Evolutionary conservation across 2,329 filamentous ascomycete species (phyloP), one percentile per base, ranked within the genome.

Genomic region (Pestalotiopsis sp.): DNA sequence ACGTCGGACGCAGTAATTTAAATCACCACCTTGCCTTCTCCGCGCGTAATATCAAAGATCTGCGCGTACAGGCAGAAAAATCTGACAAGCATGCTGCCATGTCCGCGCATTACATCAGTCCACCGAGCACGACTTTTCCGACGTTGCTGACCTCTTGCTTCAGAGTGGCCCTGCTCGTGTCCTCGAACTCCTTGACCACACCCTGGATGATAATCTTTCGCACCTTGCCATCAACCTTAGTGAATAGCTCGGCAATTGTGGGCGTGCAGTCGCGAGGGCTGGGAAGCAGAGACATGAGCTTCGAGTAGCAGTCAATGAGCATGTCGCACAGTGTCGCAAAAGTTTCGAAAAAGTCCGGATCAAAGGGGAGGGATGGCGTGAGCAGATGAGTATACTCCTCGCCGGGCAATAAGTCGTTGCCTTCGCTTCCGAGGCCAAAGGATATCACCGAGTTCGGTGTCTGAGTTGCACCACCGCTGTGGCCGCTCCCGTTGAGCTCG

Each of bases 261-360:
- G 89, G 86, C 4, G 86, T 88, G 76, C 93, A 96, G 64, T 92
- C 87, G 31, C 91, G 88, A 1, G 95, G 92, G 2, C 90, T 89
- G n/a, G 90, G 87, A 25, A 98, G 84, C 69, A 99, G 84, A 58
- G 85, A 86, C 75, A 97, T 84, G 36, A 99, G 88, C 67, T 91
- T 89, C 45, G 90, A 90, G 81, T 99, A 99, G 76, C 91, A 93
- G 79, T 98, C 96, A 75, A 98, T 97, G 70, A 99, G 83, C 3
- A 97, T 93, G 77, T 99, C 96, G 82, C 96, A 98, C 6, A 99
- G 86, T 13, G 96, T 98, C 14, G 94, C 92, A 82, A 98, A 98
- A 0, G 95, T 98, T 82, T 97, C 94, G 80, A 95, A 96, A 76
- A 97, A 99, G 80, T 99, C 96, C 0, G 96, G 96, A 72, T 98